These are phyloP conservation scores for Fraxinus anomala DNA, from an alignment of 257 asterid species.

Conservation along the genomic window DNA sequence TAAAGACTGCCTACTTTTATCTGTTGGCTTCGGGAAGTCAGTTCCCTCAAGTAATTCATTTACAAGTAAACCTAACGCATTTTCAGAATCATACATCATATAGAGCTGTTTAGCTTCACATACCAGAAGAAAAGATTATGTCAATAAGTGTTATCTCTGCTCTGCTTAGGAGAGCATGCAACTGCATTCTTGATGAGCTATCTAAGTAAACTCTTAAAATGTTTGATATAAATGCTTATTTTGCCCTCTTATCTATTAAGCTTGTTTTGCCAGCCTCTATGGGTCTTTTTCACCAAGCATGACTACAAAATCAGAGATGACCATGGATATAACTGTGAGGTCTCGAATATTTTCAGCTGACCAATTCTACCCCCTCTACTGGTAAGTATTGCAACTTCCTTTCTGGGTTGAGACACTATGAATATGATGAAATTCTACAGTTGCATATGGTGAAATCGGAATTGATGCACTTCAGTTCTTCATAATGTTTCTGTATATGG, in stretches of 20 bases:
- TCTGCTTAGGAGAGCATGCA: too few relatives aligned
- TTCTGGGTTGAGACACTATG: neutral
- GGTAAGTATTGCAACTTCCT: neutral
- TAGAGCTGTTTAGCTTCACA: too few relatives aligned
- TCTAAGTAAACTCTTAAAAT: neutral
- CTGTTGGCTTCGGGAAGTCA: too few relatives aligned
- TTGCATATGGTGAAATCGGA: neutral
- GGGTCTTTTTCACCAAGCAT: neutral
- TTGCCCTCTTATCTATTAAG: neutral
- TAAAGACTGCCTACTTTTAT: too few relatives aligned
- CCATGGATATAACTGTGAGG: neutral
- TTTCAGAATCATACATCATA: too few relatives aligned
- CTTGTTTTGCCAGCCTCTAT: neutral
- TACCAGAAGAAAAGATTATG: too few relatives aligned
- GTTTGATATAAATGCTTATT: neutral
- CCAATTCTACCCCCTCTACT: neutral
- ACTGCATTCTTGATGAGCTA: neutral
- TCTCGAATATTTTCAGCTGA: neutral
- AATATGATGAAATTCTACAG: neutral
- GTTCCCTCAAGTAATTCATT: too few relatives aligned
- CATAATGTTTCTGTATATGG: neutral
- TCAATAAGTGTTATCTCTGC: too few relatives aligned
- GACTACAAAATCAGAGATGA: slow-evolving; percentile 2
- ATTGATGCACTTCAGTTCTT: neutral
- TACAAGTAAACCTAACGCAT: too few relatives aligned